Percentiles rank a stretch among this genome's conserved stretches.
Evolutionary conservation across 1,139 yeast genomes (phyloP).

Genomic region (Kurtzmaniella quercitrusa): DNA sequence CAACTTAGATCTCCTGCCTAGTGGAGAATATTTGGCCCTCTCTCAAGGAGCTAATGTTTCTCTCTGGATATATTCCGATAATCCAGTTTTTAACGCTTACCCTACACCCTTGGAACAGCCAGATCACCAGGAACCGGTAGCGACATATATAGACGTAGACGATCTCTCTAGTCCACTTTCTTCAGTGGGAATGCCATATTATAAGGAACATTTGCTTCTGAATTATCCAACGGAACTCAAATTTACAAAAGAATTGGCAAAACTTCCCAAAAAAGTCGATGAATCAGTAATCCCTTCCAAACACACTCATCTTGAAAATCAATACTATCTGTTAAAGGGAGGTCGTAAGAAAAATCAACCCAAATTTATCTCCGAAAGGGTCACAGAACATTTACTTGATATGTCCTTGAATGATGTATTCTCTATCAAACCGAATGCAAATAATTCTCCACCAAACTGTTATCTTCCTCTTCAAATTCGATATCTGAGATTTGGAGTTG

Average conservation of each 20-base stretch:
- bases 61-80: constrained; percentile 13
- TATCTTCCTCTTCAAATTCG: constrained; percentile 73
- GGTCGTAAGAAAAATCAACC: constrained; percentile 35
- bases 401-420: background rate
- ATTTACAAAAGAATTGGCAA: constrained; percentile 51
- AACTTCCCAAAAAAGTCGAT: constrained; percentile 44
- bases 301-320: constrained; percentile 39
- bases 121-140: constrained; percentile 18
- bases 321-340: constrained; percentile 39
- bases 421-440: constrained; percentile 3
- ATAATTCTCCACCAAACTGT: constrained; percentile 53
- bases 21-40: constrained; percentile 52
- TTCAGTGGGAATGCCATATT: constrained; percentile 82
- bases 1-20: constrained; percentile 59
- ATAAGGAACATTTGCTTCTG: constrained; percentile 71
- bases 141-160: constrained; percentile 32
- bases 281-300: constrained; percentile 15
- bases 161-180: constrained; percentile 52
- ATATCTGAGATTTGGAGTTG: constrained; percentile 88
- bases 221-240: constrained; percentile 68
- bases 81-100: constrained; percentile 40
- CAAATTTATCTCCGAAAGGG: constrained; percentile 70
- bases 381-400: constrained; percentile 18
- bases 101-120: constrained; percentile 52
- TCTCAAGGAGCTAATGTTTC: constrained; percentile 1